Base-by-base conservation (phyloP, 139 green algal genomes). In the Chlamydomonas eustigma region DNA sequence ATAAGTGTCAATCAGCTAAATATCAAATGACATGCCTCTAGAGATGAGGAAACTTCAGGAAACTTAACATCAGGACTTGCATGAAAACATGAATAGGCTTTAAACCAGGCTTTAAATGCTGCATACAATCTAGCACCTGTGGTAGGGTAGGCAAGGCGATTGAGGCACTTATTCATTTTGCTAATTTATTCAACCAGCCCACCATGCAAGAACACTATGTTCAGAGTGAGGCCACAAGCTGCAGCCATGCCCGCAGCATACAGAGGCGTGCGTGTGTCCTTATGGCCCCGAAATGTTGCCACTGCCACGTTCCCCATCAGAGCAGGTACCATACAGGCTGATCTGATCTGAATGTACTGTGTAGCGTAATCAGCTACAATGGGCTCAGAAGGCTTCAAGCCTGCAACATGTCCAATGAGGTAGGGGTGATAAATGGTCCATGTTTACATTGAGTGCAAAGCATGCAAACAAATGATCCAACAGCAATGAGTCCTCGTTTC, bases 261-360 rank as follows among this genome's bases (percentile, higher is more conserved):
- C 63, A 90, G 73, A 31, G 86, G 86, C n/a, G 86, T 90, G 31
- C 44, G 64, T 4, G 86, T 93, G 80, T 93, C 88, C 44, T 85
- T 86, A 68, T 85, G 77, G 5, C 88, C 88, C 1, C 86, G 69
- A 64, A 88, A 91, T 1, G 81, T 82, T 4, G 80, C 86, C 8
- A 80, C 84, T 0, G 81, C 80, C 71, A 92, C 88, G 69, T 88
- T 88, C 2, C 81, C 74, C 2, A 90, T 28, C 65, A 93, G 77
- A 28, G 68, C 82, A 0, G 78, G 76, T 1, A 83, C 52, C 6
- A 86, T 76, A 33, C 83, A 81, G 25, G 82, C 78, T 0, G 74
- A 50, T 1, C 83, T 76, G 18, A 89, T 64, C 30, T 37, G 71
- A 50, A 92, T 85, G 76, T 86, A 90, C 28, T 82, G 36, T 1